A percentile compares a stretch with the other conserved stretches of the same genome.
These are phyloP conservation scores for Trypanosoma cruzi DNA, from an alignment of 208 protist genomes.

Conservation along the genomic window DNA sequence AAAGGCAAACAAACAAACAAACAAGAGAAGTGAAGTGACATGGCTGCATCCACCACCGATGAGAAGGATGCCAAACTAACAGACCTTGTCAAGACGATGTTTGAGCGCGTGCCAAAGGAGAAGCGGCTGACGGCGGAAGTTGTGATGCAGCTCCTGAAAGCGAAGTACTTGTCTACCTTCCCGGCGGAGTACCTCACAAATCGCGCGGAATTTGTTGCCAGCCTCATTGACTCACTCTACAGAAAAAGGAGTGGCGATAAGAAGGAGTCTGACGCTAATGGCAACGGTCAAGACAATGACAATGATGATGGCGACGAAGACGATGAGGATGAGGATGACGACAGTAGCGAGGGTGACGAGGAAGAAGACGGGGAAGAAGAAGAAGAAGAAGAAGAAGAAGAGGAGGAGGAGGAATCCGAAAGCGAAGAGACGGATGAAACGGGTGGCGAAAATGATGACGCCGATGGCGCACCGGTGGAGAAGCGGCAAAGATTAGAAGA, in stretches of 20 bases:
- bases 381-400: slow-evolving; percentile 30
- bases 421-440: slow-evolving; percentile 39
- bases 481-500: slow-evolving; percentile 52
- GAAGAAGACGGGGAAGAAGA: slow-evolving; percentile 34
- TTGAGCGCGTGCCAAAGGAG: slow-evolving; percentile 64
- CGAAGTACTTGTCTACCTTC: slow-evolving; percentile 66
- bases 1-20: not conserved
- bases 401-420: slow-evolving; percentile 42
- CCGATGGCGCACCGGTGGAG: slow-evolving; percentile 28
- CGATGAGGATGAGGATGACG: slow-evolving; percentile 13
- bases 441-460: slow-evolving; percentile 42
- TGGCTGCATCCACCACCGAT: slow-evolving; percentile 32
- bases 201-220: slow-evolving; percentile 47
- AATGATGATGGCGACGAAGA: slow-evolving; percentile 15
- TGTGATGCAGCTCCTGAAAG: slow-evolving; percentile 64
- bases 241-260: not conserved
- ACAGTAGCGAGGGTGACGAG: slow-evolving; percentile 15
- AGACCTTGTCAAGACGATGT: slow-evolving; percentile 66
- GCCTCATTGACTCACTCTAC: slow-evolving; percentile 46
- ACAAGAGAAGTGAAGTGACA: slow-evolving; percentile 7
- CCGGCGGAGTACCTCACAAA: slow-evolving; percentile 51
- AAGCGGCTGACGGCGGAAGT: slow-evolving; percentile 74
- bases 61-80: slow-evolving; percentile 66
- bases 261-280: not conserved
- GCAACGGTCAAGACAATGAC: not conserved